Evolutionary conservation across 2,329 filamentous ascomycete genomes (phyloP).

Genomic region (Pezizomycotina sp.): DNA sequence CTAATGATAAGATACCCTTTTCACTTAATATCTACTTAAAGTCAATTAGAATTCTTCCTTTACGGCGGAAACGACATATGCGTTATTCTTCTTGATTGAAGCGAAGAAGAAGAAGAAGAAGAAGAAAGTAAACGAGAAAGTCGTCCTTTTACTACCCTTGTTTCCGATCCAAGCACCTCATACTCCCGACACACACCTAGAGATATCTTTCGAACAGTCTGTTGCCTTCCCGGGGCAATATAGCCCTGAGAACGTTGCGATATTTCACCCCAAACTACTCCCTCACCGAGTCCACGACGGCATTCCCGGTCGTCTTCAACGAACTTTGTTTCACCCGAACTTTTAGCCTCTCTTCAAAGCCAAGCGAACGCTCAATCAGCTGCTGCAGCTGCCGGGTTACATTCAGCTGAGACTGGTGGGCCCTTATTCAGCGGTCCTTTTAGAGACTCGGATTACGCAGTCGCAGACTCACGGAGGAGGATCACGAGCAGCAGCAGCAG

Average conservation of each 20-base stretch:
- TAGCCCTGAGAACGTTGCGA: conserved; percentile 3
- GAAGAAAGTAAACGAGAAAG: not conserved
- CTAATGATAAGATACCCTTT: too few relatives aligned
- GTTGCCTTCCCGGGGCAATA: not conserved
- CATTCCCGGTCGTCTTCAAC: conserved; percentile 20
- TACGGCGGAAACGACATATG: too few relatives aligned
- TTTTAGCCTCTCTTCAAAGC: conserved; percentile 16
- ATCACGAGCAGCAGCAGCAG: conserved; percentile 5
- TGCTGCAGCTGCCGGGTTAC: conserved; percentile 3
- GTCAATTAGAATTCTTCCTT: too few relatives aligned
- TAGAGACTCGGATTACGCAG: conserved; percentile 4
- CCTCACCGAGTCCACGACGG: conserved; percentile 14
- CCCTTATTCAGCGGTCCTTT: not conserved
- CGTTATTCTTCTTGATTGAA: too few relatives aligned
- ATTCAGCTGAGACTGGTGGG: conserved; percentile 4
- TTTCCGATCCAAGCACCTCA: conserved; percentile 9
- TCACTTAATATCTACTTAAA: too few relatives aligned
- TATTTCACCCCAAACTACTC: conserved; percentile 20
- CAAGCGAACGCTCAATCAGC: conserved; percentile 15
- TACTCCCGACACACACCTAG: conserved; percentile 2
- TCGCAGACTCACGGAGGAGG: conserved; percentile 15
- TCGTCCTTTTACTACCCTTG: conserved; percentile 5
- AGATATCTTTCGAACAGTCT: conserved; percentile 4
- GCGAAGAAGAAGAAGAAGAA: too few relatives aligned
- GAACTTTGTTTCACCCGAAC: conserved; percentile 14